phyloP scores from a whole-genome alignment of 2,329 filamentous ascomycete genomes.

The Fusarium nodosum region DNA sequence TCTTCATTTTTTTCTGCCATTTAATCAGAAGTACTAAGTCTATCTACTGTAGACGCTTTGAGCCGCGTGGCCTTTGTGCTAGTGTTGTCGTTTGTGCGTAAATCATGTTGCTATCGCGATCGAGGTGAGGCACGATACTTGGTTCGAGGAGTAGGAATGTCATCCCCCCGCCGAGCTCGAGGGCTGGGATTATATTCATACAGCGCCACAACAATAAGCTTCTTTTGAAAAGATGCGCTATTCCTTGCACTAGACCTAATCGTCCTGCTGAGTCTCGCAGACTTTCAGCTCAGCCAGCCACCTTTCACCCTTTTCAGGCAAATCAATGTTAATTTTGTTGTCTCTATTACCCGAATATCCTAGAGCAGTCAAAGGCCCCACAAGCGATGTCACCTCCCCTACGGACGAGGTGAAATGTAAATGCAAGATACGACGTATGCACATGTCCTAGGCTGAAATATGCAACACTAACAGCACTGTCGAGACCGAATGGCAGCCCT shows the following conservation, averaged over 20 bases:
- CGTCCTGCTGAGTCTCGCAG: background rate
- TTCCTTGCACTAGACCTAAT: background rate
- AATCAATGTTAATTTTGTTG: no score
- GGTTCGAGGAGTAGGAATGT: background rate
- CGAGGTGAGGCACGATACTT: background rate
- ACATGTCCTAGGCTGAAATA: no score
- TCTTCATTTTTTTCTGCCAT: fast-evolving
- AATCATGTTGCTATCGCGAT: fast-evolving
- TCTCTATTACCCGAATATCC: no score
- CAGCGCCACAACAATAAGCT: slow-evolving; percentile 6
- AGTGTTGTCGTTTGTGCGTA: background rate
- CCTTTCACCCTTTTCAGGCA: background rate
- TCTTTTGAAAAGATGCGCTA: background rate
- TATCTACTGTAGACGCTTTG: fast-evolving
- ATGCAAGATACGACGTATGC: no score
- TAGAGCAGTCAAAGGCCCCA: no score
- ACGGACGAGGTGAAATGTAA: no score
- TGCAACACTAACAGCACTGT: no score
- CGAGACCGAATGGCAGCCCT: no score
- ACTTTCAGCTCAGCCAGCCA: slow-evolving; percentile 2
- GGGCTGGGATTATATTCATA: background rate
- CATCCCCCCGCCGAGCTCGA: background rate
- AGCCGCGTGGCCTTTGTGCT: fast-evolving
- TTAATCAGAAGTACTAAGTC: fast-evolving
- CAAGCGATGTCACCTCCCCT: no score